Conservation (phyloP, 495 filamentous ascomycete genomes). For the Tetracladium setigerum region DNA sequence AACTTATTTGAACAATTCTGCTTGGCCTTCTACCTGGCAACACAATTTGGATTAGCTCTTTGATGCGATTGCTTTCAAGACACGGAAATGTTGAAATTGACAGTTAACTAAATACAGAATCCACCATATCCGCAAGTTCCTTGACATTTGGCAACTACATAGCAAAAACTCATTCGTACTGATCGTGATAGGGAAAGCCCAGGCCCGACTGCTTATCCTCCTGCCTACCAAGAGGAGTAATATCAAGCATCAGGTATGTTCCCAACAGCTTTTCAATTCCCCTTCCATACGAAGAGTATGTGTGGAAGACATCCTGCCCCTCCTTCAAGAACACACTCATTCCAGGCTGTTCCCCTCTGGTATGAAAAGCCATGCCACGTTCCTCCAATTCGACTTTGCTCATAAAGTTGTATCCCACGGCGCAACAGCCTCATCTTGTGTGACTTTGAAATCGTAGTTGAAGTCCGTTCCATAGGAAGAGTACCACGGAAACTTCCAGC, state of each 20-base stretch:
- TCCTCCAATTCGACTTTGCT: conserved; percentile 16
- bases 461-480: conserved; percentile 24
- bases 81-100: no score
- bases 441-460: conserved; percentile 31
- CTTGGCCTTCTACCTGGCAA: no score
- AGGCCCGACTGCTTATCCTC: no score
- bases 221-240: conserved; percentile 27
- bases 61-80: no score
- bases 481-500: conserved; percentile 36
- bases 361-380: conserved; percentile 19
- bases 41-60: no score
- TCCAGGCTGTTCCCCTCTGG: conserved; percentile 28
- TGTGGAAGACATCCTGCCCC: conserved; percentile 30
- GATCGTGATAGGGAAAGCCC: no score
- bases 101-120: no score
- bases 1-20: no score
- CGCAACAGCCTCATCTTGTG: conserved; percentile 18
- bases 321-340: conserved; percentile 32
- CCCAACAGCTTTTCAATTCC: conserved; percentile 27
- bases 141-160: no score
- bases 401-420: conserved; percentile 26
- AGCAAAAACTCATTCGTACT: no score
- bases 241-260: conserved; percentile 23
- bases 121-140: no score
- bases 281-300: conserved; percentile 31